Evolutionary conservation across 345 rosid species (phyloP), one percentile per base, ranked within the genome.

Genomic region (Ceriops decandra): DNA sequence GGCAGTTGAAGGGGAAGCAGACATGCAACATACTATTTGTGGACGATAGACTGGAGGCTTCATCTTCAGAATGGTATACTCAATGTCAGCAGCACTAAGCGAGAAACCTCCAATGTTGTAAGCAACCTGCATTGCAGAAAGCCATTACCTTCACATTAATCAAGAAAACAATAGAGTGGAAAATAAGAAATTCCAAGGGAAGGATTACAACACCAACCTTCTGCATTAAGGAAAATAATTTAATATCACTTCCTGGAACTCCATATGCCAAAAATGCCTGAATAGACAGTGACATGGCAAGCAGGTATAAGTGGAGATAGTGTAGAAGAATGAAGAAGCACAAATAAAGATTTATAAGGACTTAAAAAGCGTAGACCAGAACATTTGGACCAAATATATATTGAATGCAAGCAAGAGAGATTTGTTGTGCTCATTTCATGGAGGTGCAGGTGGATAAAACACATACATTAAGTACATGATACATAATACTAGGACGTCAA

Each of bases 231-330:
- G 97, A 88, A 83, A 95, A 90, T 74, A 91, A 83, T 84, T 95
- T 95, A 68, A 91, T 73, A 69, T 95, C 99, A 51, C 96, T 89
- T 82, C 84, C 86, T 7, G 99, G 98, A 68, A 95, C 93, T 22
- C 99, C 97, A 69, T 91, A 95, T 22, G 99, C 99, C 79, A 95
- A 82, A 82, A 86, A 91, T 38, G 95, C 99, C 99, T 90, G 87
- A 70, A 49, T 77, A 80, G 63, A 62, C 58, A 73, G 52, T 24
- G 27, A 63, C 13, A 38, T 35, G 35, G 31, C 56, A 72, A 49
- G 16, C 42, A 28, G 59, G 38, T 6, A 13, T 5, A 21, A 33
- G 74, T 19, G 61, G 64, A 20, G 8, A 64, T 65, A 47, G 62
- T 21, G 32, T 33, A 42, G 32, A 54, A 76, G 53, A 61, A 28